Percentiles rank a stretch among this genome's conserved stretches.
These are phyloP conservation scores for Dacryopinax primogenitus DNA, from an alignment of 768 basidiomycete species.

Conservation along the genomic window DNA sequence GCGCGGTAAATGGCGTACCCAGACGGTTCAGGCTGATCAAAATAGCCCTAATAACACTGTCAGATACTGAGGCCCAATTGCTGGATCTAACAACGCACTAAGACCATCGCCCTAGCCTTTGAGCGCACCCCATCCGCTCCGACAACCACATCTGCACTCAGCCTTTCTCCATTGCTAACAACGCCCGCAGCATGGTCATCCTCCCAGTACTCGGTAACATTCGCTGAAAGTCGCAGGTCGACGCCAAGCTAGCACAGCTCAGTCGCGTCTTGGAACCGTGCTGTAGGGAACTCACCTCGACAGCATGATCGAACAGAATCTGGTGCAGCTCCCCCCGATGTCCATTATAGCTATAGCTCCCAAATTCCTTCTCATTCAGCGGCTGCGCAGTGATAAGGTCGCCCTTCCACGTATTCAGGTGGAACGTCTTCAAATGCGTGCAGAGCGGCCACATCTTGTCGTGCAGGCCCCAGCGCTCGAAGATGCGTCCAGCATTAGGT, in stretches of 20 bases:
- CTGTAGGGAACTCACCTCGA: not conserved
- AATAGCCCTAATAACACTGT: conserved; percentile 16
- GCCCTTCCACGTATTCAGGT: conserved; percentile 20
- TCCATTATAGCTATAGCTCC: conserved; percentile 22
- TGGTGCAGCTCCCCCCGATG: conserved; percentile 23
- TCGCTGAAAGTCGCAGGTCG: conserved; percentile 19
- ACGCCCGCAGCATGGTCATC: conserved; percentile 16
- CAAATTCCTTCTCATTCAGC: conserved; percentile 15
- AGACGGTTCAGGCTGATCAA: conserved; percentile 20
- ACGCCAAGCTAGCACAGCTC: conserved; percentile 14
- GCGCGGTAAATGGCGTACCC: conserved; percentile 24
- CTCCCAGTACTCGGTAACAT: conserved; percentile 20
- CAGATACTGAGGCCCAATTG: not conserved
- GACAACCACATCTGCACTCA: conserved; percentile 21
- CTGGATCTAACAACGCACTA: conserved; percentile 16
- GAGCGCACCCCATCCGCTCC: conserved; percentile 23
- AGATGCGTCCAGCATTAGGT: conserved; percentile 21
- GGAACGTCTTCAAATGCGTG: conserved; percentile 15
- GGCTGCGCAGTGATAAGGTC: conserved; percentile 19
- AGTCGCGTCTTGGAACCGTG: not conserved
- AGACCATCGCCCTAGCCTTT: conserved; percentile 15
- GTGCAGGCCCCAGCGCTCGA: conserved; percentile 21
- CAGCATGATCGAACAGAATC: conserved; percentile 19
- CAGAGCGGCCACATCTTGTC: conserved; percentile 19
- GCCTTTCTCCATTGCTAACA: conserved; percentile 15